Evolutionary conservation across 257 asterid genomes (phyloP).

Genomic region (Fraxinus excelsior): DNA sequence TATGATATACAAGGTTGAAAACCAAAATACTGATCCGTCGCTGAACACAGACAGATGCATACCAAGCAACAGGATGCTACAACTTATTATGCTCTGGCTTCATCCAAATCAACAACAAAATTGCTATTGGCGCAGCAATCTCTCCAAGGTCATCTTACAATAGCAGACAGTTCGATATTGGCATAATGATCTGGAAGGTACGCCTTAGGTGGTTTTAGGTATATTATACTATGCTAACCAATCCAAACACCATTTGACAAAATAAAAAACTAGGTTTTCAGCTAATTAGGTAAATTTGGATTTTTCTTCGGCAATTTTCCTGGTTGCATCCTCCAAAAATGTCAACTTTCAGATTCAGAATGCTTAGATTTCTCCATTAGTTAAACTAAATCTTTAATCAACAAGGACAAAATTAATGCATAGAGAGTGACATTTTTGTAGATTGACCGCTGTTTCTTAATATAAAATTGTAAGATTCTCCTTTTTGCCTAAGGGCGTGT

Average conservation of each 20-base stretch:
- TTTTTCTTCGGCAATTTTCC: neutral
- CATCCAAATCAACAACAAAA: slow-evolving; percentile 79
- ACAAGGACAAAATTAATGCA: slow-evolving; percentile 26
- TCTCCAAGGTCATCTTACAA: slow-evolving; percentile 80
- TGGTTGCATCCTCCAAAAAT: neutral
- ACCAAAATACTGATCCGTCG: neutral
- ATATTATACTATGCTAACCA: neutral
- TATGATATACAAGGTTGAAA: neutral
- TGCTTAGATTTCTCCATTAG: slow-evolving; percentile 18
- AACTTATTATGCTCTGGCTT: slow-evolving; percentile 88
- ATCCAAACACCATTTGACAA: slow-evolving; percentile 1
- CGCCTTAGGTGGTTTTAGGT: neutral
- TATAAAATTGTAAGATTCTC: slow-evolving; percentile 47
- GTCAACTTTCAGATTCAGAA: slow-evolving; percentile 16
- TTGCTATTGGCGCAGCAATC: slow-evolving; percentile 96
- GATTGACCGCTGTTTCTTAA: slow-evolving; percentile 24
- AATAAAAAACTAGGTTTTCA: neutral
- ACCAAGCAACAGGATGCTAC: slow-evolving; percentile 97
- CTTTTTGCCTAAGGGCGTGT: slow-evolving; percentile 16
- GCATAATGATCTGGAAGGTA: slow-evolving; percentile 97
- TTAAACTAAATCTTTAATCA: slow-evolving; percentile 23
- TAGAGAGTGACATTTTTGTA: slow-evolving; percentile 13
- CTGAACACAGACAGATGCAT: slow-evolving; percentile 74
- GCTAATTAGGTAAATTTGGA: slow-evolving; percentile 1
- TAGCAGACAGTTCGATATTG: slow-evolving; percentile 76